Evolutionary conservation across 1,139 yeast genomes (phyloP).

Genomic region (Suhomyces bokatorum): DNA sequence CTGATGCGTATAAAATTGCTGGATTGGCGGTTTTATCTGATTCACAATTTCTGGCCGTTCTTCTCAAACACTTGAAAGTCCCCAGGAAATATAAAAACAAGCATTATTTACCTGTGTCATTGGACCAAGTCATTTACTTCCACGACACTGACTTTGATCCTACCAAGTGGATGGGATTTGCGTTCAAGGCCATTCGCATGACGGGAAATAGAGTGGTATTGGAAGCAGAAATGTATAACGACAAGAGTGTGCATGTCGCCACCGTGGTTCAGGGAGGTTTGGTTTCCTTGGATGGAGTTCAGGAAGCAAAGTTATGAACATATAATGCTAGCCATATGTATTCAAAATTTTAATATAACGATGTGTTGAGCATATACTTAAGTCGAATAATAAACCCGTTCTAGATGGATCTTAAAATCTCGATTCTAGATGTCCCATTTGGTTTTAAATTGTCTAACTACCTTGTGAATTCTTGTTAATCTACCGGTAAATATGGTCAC

Average conservation of each 20-base stretch:
- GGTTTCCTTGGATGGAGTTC: conserved; percentile 28
- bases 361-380: too few relatives aligned
- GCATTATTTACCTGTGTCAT: conserved; percentile 50
- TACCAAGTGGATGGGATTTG: conserved; percentile 55
- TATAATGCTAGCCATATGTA: too few relatives aligned
- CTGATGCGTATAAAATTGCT: conserved; percentile 45
- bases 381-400: too few relatives aligned
- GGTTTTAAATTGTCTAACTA: too few relatives aligned
- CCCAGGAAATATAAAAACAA: conserved; percentile 23
- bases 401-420: too few relatives aligned
- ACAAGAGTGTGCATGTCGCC: conserved; percentile 57
- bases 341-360: too few relatives aligned
- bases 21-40: conserved; percentile 68
- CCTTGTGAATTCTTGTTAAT: too few relatives aligned
- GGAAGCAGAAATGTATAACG: conserved; percentile 58
- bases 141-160: conserved; percentile 56
- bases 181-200: conserved; percentile 52
- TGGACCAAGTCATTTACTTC: conserved; percentile 71
- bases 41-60: conserved; percentile 52
- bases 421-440: too few relatives aligned
- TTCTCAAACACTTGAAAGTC: conserved; percentile 32
- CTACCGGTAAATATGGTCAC: too few relatives aligned
- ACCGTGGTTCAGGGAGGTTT: conserved; percentile 70
- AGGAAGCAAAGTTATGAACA: conserved; percentile 6
- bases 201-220: conserved; percentile 56